Base-by-base conservation (phyloP, 306 rosid species). In the Rubus parviflorus region DNA sequence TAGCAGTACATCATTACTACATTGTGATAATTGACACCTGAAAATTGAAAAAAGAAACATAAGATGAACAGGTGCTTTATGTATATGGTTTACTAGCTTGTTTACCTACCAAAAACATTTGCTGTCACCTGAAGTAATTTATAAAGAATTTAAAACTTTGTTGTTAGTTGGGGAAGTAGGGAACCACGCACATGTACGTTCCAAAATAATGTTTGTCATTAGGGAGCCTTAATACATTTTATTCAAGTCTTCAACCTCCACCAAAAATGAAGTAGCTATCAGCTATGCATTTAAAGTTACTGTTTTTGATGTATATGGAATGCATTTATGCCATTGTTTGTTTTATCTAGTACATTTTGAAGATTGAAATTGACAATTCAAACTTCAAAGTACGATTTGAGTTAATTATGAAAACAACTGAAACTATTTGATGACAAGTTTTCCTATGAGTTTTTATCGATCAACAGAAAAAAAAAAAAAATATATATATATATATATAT, bases 291-390 rank as follows among this genome's bases (percentile, higher is more conserved):
- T 62, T 62, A 16, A 14, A 6, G 43, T 25, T 11, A 7, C 41
- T 12, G 67, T 30, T 2, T 30, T 12, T 61, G 10, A 14, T 30
- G 7, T 30, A 2, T 6, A 13, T 30, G 5, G 14, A 35, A n/a
- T n/a, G n/a, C n/a, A n/a, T n/a, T 30, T 5, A 14, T 6, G 20
- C 20, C 43, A 14, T 14, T 45, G 16, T 38, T 66, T 11, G 12
- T 49, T 14, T 15, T 3, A 2, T 60, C 7, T 58, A 30, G 66
- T 58, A 23, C 65, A 4, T 13, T 47, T 3, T 11, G 45, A 45
- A 69, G 41, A 46, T 23, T 52, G 63, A 72, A 38, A 54, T 35
- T 5, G 62, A 70, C 61, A 70, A 30, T 35, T 70, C 46, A 61
- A 30, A 57, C n/a, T n/a, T n/a, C n/a, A 52, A 0, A 35, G 62